phyloP scores from a whole-genome alignment of 1,139 yeast genomes.

The Yarrowia galli region DNA sequence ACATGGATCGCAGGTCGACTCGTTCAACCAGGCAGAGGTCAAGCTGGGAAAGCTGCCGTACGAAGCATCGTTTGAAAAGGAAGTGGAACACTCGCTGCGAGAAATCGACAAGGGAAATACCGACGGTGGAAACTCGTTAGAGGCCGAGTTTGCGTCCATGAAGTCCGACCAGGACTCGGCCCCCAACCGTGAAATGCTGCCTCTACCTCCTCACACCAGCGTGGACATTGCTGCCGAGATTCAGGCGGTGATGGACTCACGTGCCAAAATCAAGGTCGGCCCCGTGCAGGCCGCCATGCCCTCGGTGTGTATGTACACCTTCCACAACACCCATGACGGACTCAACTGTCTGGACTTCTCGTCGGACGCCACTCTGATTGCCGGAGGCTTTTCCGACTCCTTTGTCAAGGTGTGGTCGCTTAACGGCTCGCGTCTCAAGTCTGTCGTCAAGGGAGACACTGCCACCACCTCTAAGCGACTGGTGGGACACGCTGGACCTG shows the following conservation, averaged over 20 bases:
- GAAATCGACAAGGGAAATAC: constrained; percentile 52
- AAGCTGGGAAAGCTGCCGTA: constrained; percentile 83
- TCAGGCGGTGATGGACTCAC: constrained; percentile 78
- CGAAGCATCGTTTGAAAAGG: constrained; percentile 84
- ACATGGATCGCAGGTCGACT: constrained; percentile 53
- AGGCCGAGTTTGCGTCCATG: constrained; percentile 57
- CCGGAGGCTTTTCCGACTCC: constrained; percentile 94
- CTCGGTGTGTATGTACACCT: constrained; percentile 96
- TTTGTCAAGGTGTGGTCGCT: constrained; percentile 90
- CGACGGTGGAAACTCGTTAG: constrained; percentile 53
- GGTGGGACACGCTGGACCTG: constrained; percentile 94
- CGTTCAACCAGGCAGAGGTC: constrained; percentile 74
- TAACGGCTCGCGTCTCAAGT: constrained; percentile 82
- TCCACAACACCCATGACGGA: constrained; percentile 92
- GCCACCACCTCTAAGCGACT: constrained; percentile 60
- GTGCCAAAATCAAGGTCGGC: constrained; percentile 72
- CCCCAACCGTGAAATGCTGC: constrained; percentile 76
- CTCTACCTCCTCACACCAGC: constrained; percentile 84
- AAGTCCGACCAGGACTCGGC: constrained; percentile 59
- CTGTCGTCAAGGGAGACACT: constrained; percentile 68
- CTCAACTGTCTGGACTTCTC: constrained; percentile 85
- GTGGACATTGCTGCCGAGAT: constrained; percentile 82
- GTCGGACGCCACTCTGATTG: constrained; percentile 83
- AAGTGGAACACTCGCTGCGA: constrained; percentile 82
- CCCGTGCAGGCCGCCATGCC: constrained; percentile 83